Evolutionary conservation across 371 early-diverging fungal genomes (phyloP).

Genomic region (Chytridium lagenaria): DNA sequence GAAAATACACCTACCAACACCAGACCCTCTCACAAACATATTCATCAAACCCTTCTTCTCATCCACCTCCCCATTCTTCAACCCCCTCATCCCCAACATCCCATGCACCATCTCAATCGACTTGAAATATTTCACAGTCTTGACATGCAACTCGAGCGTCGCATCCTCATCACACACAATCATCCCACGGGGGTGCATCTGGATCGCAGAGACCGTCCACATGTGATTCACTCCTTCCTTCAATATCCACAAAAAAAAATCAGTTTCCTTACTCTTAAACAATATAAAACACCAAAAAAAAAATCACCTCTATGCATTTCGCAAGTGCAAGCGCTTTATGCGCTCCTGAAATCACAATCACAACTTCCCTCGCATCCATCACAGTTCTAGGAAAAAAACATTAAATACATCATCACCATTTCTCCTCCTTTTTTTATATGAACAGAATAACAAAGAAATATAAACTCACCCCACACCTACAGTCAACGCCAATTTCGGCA

Average conservation of each 20-base stretch:
- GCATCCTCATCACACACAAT: slow-evolving; percentile 92
- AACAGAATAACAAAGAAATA: no score
- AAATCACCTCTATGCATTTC: slow-evolving; percentile 70
- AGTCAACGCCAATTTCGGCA: slow-evolving; percentile 86
- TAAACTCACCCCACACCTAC: slow-evolving; percentile 81
- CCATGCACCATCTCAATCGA: slow-evolving; percentile 88
- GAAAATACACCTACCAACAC: no score
- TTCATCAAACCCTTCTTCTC: no score
- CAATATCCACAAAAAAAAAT: not conserved
- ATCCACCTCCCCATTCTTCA: no score
- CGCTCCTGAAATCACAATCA: slow-evolving; percentile 85
- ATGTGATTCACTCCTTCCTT: slow-evolving; percentile 78
- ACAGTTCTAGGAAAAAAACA: slow-evolving; percentile 73
- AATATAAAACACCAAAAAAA: not conserved
- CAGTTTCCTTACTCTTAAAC: no score
- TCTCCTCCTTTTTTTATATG: no score
- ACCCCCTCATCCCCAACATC: slow-evolving; percentile 26
- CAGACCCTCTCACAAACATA: no score
- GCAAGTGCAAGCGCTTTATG: slow-evolving; percentile 66
- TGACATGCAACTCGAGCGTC: slow-evolving; percentile 86
- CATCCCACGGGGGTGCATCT: slow-evolving; percentile 86
- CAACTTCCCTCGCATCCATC: slow-evolving; percentile 86
- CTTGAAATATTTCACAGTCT: slow-evolving; percentile 89
- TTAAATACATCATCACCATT: no score
- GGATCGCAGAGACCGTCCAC: slow-evolving; percentile 93